phyloP scores from a whole-genome alignment of 202 grass and related monocot genomes.

The Miscanthus sacchariflorus region DNA sequence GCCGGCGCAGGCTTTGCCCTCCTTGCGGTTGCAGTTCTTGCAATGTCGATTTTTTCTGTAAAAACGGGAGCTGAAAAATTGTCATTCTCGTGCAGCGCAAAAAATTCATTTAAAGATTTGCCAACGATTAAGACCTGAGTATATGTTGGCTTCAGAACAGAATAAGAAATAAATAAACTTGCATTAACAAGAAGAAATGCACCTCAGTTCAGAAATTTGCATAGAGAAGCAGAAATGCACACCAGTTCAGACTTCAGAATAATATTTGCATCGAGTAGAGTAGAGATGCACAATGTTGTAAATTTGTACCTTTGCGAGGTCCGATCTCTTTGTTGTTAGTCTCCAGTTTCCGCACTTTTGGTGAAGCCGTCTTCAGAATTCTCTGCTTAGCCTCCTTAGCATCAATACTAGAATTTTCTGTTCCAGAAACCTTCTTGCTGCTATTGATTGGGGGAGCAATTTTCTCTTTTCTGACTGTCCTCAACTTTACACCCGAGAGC shows the following conservation, averaged over 20 bases:
- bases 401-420: constrained; percentile 25
- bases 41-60: constrained; percentile 33
- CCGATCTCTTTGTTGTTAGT: constrained; percentile 33
- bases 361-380: constrained; percentile 47
- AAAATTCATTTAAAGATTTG: not conserved
- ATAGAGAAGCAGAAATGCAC: not conserved
- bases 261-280: not conserved
- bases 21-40: constrained; percentile 48
- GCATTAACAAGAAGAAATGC: not conserved
- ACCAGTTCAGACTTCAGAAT: not conserved
- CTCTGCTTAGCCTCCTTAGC: constrained; percentile 43
- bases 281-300: not conserved
- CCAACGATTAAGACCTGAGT: not conserved
- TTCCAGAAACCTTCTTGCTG: constrained; percentile 41
- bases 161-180: not conserved
- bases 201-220: not conserved
- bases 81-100: not conserved
- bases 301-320: constrained; percentile 45
- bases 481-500: constrained; percentile 45
- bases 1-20: constrained; percentile 31
- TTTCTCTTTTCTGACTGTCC: constrained; percentile 41
- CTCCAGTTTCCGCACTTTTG: constrained; percentile 51
- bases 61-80: not conserved
- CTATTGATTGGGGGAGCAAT: constrained; percentile 42
- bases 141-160: not conserved